These are phyloP conservation scores for Salix suchowensis DNA, from an alignment of 345 rosid species.

Conservation along the genomic window DNA sequence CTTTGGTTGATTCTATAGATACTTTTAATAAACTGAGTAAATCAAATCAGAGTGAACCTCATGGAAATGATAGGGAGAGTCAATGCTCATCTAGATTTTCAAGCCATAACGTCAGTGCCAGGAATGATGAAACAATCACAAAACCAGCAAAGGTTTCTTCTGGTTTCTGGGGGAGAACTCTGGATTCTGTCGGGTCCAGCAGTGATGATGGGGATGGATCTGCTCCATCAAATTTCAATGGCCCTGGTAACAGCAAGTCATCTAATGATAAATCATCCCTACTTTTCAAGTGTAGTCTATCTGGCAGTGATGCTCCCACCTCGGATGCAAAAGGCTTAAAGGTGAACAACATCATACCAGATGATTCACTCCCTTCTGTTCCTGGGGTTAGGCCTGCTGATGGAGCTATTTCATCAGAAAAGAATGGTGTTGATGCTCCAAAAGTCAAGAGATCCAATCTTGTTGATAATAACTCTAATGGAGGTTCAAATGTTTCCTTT, in stretches of 20 bases:
- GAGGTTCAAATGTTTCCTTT: not conserved
- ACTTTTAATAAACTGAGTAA: conserved; percentile 29
- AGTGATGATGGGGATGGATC: conserved; percentile 22
- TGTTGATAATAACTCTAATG: not conserved
- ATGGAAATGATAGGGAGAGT: conserved; percentile 21
- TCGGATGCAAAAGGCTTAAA: conserved; percentile 18
- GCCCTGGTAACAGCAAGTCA: conserved; percentile 18
- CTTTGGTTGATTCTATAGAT: conserved; percentile 58
- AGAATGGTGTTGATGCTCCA: conserved; percentile 11
- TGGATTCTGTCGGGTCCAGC: conserved; percentile 30
- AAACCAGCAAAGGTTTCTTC: conserved; percentile 26
- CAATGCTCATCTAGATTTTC: conserved; percentile 25
- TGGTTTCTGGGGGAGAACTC: conserved; percentile 58
- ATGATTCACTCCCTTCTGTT: conserved; percentile 31
- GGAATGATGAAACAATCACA: conserved; percentile 24
- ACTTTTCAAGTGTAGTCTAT: conserved; percentile 39
- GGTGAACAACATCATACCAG: conserved; percentile 17
- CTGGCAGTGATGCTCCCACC: conserved; percentile 20
- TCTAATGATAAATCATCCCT: conserved; percentile 35
- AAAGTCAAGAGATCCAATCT: conserved; percentile 11
- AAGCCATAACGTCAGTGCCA: conserved; percentile 15
- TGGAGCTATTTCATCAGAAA: conserved; percentile 23
- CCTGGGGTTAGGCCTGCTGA: conserved; percentile 16
- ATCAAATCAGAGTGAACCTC: conserved; percentile 29
- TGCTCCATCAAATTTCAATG: conserved; percentile 20